These are phyloP conservation scores for Puccinia horiana DNA, from an alignment of 1,284 basidiomycete genomes.

Conservation along the genomic window DNA sequence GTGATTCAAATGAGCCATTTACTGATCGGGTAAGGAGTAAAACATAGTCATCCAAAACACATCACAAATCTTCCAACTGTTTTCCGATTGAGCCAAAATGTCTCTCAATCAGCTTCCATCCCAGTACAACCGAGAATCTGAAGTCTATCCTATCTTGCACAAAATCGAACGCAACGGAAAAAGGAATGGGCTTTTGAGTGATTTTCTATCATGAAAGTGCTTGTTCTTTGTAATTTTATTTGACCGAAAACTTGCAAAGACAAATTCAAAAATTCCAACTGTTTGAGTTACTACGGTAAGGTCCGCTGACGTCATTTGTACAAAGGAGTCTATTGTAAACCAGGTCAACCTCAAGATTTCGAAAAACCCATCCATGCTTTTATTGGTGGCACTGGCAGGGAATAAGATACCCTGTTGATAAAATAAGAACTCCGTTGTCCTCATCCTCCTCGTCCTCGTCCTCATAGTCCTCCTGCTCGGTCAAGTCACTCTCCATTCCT, in stretches of 20 bases:
- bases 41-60: conserved; percentile 12
- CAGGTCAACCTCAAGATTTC: not conserved
- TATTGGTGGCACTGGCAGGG: conserved; percentile 19
- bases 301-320: conserved; percentile 44
- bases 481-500: conserved; percentile 48
- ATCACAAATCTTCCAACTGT: not conserved
- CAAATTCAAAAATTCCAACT: not conserved
- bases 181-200: not conserved
- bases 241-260: not conserved
- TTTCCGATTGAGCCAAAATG: not conserved
- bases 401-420: no score
- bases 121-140: not conserved
- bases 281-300: no score
- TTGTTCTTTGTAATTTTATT: not conserved
- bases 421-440: no score
- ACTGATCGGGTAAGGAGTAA: conserved; percentile 32
- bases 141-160: conserved; percentile 22
- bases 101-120: conserved; percentile 3
- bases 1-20: not conserved
- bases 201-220: not conserved
- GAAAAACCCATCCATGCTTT: conserved; percentile 10
- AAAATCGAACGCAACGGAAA: conserved; percentile 29
- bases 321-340: conserved; percentile 36
- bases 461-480: conserved; percentile 45
- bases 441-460: conserved; percentile 39